Evolutionary conservation across 495 filamentous ascomycete genomes (phyloP).

Genomic region (Rusavskia elegans): DNA sequence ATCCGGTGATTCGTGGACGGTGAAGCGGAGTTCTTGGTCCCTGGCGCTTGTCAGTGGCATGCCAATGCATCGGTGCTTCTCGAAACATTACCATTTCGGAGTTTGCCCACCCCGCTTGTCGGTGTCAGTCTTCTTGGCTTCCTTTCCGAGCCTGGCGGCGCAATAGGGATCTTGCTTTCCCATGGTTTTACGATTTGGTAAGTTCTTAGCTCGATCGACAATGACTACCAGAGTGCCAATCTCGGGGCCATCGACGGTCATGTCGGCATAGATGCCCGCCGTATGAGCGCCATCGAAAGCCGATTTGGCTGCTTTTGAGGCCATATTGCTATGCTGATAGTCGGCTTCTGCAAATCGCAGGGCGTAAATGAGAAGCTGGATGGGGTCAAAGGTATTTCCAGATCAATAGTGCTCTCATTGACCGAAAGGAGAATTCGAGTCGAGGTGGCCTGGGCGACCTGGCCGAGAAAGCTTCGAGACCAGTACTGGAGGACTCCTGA

Average conservation of each 20-base stretch:
- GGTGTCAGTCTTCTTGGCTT: slow-evolving; percentile 93
- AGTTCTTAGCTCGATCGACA: slow-evolving; percentile 85
- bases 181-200: slow-evolving; percentile 90
- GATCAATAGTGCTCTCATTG: no score
- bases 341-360: no score
- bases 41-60: slow-evolving; percentile 26
- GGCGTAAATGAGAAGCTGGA: no score
- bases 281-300: slow-evolving; percentile 42
- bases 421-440: no score
- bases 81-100: slow-evolving; percentile 58
- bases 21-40: slow-evolving; percentile 95
- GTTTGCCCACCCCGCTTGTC: slow-evolving; percentile 92
- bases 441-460: no score
- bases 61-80: no score
- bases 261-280: slow-evolving; percentile 89
- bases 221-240: slow-evolving; percentile 89
- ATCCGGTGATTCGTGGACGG: slow-evolving; percentile 88
- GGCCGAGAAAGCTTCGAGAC: no score
- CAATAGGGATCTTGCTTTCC: slow-evolving; percentile 98
- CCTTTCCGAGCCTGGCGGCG: slow-evolving; percentile 83
- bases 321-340: slow-evolving; percentile 9
- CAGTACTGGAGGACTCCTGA: no score
- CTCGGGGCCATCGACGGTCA: slow-evolving; percentile 83
- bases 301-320: slow-evolving; percentile 20
- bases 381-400: no score